Evolutionary conservation across 345 rosid genomes (phyloP).

Genomic region (Populus nigra): DNA sequence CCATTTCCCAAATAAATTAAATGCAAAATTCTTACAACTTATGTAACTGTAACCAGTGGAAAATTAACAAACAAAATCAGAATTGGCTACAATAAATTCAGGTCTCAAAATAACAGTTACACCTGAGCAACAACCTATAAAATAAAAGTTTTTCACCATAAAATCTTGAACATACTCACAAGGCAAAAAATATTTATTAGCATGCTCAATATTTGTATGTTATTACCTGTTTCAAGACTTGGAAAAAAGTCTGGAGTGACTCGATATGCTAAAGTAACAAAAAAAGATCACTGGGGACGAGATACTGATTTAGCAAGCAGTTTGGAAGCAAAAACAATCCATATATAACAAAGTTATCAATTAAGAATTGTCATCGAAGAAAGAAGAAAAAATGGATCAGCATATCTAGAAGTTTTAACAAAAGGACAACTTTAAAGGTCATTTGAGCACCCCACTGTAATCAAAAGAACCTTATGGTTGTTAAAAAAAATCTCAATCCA

Average conservation of each 20-base stretch:
- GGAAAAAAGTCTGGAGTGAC: background rate
- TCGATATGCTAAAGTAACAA: background rate
- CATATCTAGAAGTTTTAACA: background rate
- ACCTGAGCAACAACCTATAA: background rate
- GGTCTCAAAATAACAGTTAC: background rate
- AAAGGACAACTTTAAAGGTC: background rate
- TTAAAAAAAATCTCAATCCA: background rate
- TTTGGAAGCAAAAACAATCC: background rate
- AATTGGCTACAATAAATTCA: background rate
- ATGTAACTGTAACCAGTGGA: background rate
- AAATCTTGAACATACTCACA: background rate
- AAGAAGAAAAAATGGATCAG: background rate
- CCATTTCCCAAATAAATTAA: background rate
- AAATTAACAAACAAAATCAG: background rate
- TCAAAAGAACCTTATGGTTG: background rate
- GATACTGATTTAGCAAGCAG: background rate
- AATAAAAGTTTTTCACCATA: background rate
- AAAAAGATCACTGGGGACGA: background rate
- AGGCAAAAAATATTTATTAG: background rate
- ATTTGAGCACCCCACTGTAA: background rate
- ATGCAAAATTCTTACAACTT: background rate
- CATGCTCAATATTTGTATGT: background rate
- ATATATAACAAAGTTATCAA: too few species aligned
- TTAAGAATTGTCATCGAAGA: too few species aligned
- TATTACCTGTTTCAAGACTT: background rate